Evolutionary conservation across 306 rosid species (phyloP).

Genomic region (Leucaena leucocephala): DNA sequence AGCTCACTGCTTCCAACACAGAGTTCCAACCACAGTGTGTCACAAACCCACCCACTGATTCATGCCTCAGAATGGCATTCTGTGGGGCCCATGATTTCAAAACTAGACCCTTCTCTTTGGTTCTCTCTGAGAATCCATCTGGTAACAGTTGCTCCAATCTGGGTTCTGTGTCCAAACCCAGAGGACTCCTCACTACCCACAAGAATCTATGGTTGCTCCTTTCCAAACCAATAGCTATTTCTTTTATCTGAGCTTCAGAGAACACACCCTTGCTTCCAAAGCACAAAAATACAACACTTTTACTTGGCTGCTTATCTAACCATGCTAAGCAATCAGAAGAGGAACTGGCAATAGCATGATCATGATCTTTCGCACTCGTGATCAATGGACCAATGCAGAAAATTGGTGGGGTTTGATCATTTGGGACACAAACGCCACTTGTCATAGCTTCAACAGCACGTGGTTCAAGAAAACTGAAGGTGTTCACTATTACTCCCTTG

Average conservation of each 20-base stretch:
- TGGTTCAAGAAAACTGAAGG: conserved; percentile 21
- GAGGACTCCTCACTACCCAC: conserved; percentile 52
- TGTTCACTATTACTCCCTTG: conserved; percentile 14
- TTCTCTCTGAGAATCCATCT: conserved; percentile 43
- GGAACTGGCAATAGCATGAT: not conserved
- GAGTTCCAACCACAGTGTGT: conserved; percentile 79
- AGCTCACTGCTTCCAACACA: conserved; percentile 53
- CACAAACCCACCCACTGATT: conserved; percentile 72
- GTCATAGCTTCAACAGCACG: conserved; percentile 12
- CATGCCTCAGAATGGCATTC: conserved; percentile 46
- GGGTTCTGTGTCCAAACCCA: conserved; percentile 10
- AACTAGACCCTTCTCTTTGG: conserved; percentile 41
- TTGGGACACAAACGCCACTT: conserved; percentile 20
- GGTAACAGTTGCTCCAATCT: conserved; percentile 45
- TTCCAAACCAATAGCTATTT: conserved; percentile 54
- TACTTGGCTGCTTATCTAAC: conserved; percentile 39
- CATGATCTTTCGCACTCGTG: conserved; percentile 14
- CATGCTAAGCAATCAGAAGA: not conserved
- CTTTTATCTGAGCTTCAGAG: conserved; percentile 37
- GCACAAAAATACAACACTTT: conserved; percentile 50
- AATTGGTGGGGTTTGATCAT: conserved; percentile 5
- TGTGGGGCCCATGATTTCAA: conserved; percentile 58
- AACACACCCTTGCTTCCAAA: conserved; percentile 59
- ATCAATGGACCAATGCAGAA: conserved; percentile 38
- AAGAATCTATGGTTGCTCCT: conserved; percentile 46